Base-by-base conservation (phyloP, 345 rosid species). In the Isatis tinctoria region DNA sequence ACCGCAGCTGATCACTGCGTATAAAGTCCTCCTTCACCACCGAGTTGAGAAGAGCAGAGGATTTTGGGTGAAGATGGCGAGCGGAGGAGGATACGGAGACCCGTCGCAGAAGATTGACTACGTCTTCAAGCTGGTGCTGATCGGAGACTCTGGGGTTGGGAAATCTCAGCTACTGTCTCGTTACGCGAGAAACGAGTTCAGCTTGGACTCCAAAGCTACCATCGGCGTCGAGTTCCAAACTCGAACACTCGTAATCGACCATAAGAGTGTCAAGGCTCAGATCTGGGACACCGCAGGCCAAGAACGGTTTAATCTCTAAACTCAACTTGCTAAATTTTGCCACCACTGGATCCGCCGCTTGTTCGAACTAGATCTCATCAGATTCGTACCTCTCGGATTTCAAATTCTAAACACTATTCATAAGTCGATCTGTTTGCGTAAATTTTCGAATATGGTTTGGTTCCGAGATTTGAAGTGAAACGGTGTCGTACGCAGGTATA, bases 251-350 rank as follows among this genome's bases (percentile, higher is more conserved):
- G 85, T 85, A 6, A 87, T 92, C 37, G 82, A 88, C 27, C 94
- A 91, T 16, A 90, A 92, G 83, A 87, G 88, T 63, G 87, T 92
- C 37, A 90, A 92, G 79, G 97, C 96, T 56, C 97, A 92, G 96
- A 90, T 92, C 96, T 92, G 97, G 97, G 97, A 92, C 69, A 92
- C 97, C 49, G 97, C 97, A 28, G 97, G 97, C 5, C 97, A 92
- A 82, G 97, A 92, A 80, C 79, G 92, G 92, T 87, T 52, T 13
- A 37, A 37, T 48, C 45, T 48, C 58, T 3, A 5, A 0, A 17
- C 22, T 20, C 3, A 32, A 45, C 36, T 59, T 70, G 1, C 45
- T 16, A 16, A 3, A 44, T 1, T 52, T 45, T 13, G 33, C 30
- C 35, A 27, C 54, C 8, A 13, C 30, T 65, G 43, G 57, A 65